Evolutionary conservation across 1,139 yeast species (phyloP).

Genomic region (Meyerozyma elateridarum): DNA sequence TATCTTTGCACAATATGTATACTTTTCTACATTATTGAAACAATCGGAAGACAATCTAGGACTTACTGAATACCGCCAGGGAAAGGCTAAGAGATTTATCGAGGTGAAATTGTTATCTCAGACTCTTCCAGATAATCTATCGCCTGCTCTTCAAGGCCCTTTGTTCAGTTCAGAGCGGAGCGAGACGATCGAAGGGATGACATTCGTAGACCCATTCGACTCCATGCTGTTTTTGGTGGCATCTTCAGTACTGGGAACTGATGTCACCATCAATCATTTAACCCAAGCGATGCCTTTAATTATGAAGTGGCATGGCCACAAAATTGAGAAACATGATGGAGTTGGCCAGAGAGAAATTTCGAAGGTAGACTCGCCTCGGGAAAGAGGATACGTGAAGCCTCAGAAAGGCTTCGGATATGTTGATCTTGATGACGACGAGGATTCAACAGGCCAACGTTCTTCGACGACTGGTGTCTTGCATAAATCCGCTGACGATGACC

Average conservation of each 20-base stretch:
- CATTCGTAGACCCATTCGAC: constrained; percentile 13
- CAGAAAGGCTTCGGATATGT: constrained; percentile 37
- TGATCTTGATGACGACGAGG: constrained; percentile 20
- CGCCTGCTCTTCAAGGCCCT: constrained; percentile 24
- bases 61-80: constrained; percentile 9
- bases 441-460: too few relatives aligned
- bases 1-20: constrained; percentile 18
- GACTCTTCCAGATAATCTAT: constrained; percentile 10
- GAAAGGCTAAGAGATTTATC: constrained; percentile 9
- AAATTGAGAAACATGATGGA: neutral
- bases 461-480: too few relatives aligned
- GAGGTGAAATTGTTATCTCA: constrained; percentile 15
- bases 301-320: constrained; percentile 16
- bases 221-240: constrained; percentile 19
- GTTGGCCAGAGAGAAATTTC: too few relatives aligned
- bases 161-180: constrained; percentile 8
- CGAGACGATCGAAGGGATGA: constrained; percentile 15
- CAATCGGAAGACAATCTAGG: constrained; percentile 14
- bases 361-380: constrained; percentile 1
- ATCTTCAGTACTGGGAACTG: constrained; percentile 11
- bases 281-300: constrained; percentile 32
- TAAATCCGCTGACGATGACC: too few relatives aligned
- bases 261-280: constrained; percentile 17
- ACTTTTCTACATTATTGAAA: constrained; percentile 14
- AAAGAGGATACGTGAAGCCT: constrained; percentile 24